Evolutionary conservation across 495 filamentous ascomycete species (phyloP), one percentile per base, ranked within the genome.

Genomic region (Achaetomiella virescens): DNA sequence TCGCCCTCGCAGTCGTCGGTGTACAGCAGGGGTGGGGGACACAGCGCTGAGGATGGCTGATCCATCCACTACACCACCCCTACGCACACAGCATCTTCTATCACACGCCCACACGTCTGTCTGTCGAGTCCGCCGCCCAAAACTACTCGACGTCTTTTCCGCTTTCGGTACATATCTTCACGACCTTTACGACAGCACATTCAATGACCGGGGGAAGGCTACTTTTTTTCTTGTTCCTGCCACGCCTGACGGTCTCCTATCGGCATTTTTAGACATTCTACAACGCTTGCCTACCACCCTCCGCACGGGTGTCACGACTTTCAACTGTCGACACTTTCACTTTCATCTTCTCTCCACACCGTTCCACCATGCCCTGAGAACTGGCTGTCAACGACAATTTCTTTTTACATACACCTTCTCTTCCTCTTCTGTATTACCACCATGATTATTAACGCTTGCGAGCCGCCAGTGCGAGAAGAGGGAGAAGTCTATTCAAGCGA

Each of bases 1-100:
- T 92, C 58, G 78, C 76, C 17, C 75, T 88, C 24, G 79, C 81
- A 54, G 77, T 83, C 55, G 72, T 90, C 31, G 84, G 77, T 27
- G 61, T 73, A 6, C 63, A 63, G 29, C 65, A 77, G 49, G 62
- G 64, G 48, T 77, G 74, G 74, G 61, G 48, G 10, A n/a, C n/a
- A n/a, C 33, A 37, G 14, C 18, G 40, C 0, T 40, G 12, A 29
- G 4, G 7, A 11, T 46, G 38, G n/a, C n/a, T n/a, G n/a, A n/a
- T n/a, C n/a, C n/a, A 21, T 24, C 14, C 20, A 9, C 18, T 17
- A 1, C 49, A 42, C 36, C 17, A 12, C 14, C 6, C 18, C 37
- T 25, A 22, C 22, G 17, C 50, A 18, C 21, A 9, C 33, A 31
- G 9, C 27, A 31, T 31, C 27, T 31, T 31, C 5, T 5, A 31